Percentiles rank a stretch among this genome's conserved stretches.
Conservation (phyloP, 306 rosid genomes). For the Lablab purpureus region DNA sequence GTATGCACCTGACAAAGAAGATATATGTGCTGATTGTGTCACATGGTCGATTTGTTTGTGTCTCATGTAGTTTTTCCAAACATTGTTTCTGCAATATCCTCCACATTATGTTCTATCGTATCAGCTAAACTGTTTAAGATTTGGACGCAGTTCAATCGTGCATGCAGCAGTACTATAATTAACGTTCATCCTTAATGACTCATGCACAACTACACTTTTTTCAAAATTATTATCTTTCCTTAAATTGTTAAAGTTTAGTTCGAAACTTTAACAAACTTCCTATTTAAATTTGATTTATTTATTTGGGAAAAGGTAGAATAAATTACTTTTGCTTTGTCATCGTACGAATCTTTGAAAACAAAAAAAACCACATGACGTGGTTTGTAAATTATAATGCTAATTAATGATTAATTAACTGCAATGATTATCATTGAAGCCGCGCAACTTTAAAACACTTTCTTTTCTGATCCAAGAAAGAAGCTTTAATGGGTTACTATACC, state of each 20-base stretch:
- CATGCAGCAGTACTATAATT: not conserved
- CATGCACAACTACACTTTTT: constrained; percentile 1
- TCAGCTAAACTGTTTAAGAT: constrained; percentile 7
- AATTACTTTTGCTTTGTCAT: constrained; percentile 1
- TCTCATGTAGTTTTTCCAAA: not conserved
- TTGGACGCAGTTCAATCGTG: not conserved
- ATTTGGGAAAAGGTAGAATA: not conserved
- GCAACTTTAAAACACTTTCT: not conserved
- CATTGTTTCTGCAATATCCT: not conserved
- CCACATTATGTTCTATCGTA: not conserved
- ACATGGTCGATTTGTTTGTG: constrained; percentile 7
- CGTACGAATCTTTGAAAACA: not conserved
- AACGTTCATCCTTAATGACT: constrained; percentile 39
- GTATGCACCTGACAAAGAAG: not conserved
- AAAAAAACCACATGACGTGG: not conserved
- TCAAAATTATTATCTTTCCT: not conserved
- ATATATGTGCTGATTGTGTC: constrained; percentile 5
- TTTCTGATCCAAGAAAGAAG: not conserved
- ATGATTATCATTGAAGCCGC: not conserved
- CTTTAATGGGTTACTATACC: not conserved
- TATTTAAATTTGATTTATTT: not conserved
- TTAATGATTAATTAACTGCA: not conserved
- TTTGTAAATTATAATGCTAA: not conserved
- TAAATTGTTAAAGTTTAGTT: not conserved
- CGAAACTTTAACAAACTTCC: not conserved